Conservation (phyloP, 352 stramenopile species). For the Phytopythium litorale region DNA sequence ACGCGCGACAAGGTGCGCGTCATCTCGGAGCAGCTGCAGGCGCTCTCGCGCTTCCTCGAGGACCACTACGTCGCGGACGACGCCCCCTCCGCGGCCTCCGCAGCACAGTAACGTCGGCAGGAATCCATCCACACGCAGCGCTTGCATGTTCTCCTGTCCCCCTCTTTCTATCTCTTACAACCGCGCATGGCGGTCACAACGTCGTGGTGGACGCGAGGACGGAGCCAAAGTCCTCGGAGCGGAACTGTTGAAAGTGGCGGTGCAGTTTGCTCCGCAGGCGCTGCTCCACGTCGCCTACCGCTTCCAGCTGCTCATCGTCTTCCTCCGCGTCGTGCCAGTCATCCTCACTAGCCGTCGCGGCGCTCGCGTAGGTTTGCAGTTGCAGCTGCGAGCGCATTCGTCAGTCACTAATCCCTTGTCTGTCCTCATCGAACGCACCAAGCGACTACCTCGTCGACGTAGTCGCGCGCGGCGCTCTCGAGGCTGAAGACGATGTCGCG, state of each 20-base stretch:
- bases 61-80: constrained; percentile 38
- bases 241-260: constrained; percentile 59
- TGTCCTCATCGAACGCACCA: too few relatives aligned
- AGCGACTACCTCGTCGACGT: constrained; percentile 28
- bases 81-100: not conserved
- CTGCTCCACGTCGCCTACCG: constrained; percentile 29
- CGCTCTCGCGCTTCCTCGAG: constrained; percentile 73
- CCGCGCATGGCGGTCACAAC: constrained; percentile 2
- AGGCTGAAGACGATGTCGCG: constrained; percentile 24
- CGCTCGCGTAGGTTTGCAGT: constrained; percentile 16
- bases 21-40: constrained; percentile 73
- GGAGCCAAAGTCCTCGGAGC: constrained; percentile 6
- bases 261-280: constrained; percentile 40
- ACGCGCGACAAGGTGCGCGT: constrained; percentile 76
- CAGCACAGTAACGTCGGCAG: not conserved
- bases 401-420: not conserved
- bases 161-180: not conserved
- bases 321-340: constrained; percentile 9
- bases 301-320: constrained; percentile 27
- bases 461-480: constrained; percentile 31
- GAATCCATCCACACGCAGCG: not conserved
- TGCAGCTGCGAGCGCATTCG: constrained; percentile 9
- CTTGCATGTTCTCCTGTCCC: not conserved
- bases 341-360: constrained; percentile 12
- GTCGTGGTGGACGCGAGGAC: not conserved